Evolutionary conservation across 129 eudicot species (phyloP).

Genomic region (Pittosporum tobira): DNA sequence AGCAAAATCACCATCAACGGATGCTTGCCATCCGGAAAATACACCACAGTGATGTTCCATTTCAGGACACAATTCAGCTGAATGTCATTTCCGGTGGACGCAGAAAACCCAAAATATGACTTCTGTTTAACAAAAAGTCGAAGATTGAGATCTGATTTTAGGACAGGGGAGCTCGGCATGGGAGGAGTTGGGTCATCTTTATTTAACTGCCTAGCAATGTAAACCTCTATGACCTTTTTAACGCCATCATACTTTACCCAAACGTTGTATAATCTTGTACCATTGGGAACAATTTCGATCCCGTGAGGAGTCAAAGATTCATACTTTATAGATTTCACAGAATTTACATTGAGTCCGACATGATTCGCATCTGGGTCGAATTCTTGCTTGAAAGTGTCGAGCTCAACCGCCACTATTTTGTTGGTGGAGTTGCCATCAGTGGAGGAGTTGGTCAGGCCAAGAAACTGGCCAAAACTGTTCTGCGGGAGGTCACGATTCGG

Average conservation of each 20-base stretch:
- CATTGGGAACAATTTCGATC: constrained; percentile 27
- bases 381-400: constrained; percentile 50
- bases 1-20: constrained; percentile 23
- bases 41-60: constrained; percentile 58
- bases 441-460: constrained; percentile 58
- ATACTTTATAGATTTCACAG: constrained; percentile 29
- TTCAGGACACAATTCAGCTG: constrained; percentile 57
- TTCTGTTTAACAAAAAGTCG: constrained; percentile 15
- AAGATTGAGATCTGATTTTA: constrained; percentile 37
- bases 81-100: constrained; percentile 45
- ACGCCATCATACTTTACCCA: constrained; percentile 66
- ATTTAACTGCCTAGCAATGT: constrained; percentile 30
- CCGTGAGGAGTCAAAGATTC: constrained; percentile 15
- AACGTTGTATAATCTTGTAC: constrained; percentile 25
- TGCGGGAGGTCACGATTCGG: constrained; percentile 30
- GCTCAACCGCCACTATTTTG: constrained; percentile 59
- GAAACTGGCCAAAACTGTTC: constrained; percentile 45
- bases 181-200: constrained; percentile 25
- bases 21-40: constrained; percentile 19
- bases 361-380: constrained; percentile 67
- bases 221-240: constrained; percentile 36
- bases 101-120: constrained; percentile 76
- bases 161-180: constrained; percentile 40
- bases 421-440: constrained; percentile 35
- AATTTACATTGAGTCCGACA: constrained; percentile 47